These are phyloP conservation scores for Talaromyces sp. DNA, from an alignment of 2,329 filamentous ascomycete genomes.

Conservation along the genomic window DNA sequence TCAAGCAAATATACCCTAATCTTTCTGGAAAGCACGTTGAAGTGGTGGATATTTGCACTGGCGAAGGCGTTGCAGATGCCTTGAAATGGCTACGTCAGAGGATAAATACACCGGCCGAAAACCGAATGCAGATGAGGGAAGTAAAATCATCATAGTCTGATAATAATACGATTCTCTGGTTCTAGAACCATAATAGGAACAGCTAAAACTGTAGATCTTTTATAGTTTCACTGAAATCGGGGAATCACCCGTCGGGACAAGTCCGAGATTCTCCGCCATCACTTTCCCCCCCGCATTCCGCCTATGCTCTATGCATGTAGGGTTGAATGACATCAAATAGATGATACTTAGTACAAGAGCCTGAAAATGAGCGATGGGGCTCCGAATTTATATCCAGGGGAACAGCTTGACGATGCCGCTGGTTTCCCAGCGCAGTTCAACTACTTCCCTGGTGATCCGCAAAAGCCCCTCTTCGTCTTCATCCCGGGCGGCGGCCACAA, in stretches of 20 bases:
- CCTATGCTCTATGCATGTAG: background rate
- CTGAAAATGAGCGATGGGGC: background rate
- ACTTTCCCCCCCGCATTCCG: background rate
- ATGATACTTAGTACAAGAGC: background rate
- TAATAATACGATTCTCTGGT: no score
- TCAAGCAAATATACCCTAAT: background rate
- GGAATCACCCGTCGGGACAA: background rate
- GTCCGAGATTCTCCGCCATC: background rate
- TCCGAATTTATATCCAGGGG: slow-evolving; percentile 8
- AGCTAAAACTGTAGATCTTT: no score
- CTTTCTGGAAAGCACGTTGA: background rate
- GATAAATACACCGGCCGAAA: background rate
- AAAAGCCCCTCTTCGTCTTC: slow-evolving; percentile 13
- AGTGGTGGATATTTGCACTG: background rate
- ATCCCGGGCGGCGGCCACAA: slow-evolving; percentile 16
- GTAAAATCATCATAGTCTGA: background rate
- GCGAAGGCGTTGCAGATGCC: background rate
- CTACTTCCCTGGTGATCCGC: slow-evolving; percentile 7
- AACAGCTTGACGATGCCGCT: slow-evolving; percentile 3
- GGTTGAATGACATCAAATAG: background rate
- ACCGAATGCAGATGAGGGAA: background rate
- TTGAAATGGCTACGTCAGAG: background rate
- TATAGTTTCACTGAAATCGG: no score
- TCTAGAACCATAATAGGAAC: no score
- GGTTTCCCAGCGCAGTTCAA: slow-evolving; percentile 9